Base-by-base conservation (phyloP, 192 early-diverging fungal species). In the Chytriomyces sp. region DNA sequence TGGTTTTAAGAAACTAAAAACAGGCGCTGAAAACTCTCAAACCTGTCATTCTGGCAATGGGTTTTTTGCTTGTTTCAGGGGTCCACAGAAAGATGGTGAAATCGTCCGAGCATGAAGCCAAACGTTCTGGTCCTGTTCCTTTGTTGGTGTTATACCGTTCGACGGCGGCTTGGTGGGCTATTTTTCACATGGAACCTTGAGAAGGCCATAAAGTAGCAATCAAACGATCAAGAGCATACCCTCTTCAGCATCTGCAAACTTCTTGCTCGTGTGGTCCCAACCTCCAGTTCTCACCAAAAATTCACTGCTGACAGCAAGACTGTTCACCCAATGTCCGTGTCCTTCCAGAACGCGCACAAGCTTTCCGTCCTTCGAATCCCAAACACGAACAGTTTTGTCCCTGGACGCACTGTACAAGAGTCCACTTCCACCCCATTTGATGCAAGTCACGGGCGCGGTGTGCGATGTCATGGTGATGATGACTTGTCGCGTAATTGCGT, bases 31-130 rank as follows among this genome's bases (percentile, higher is more conserved):
- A 13, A 24, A 11, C 10, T 57, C n/a, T 57, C 67, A 8, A 24
- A 72, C 72, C 74, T 7, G 68, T 78, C 69, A 78, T 70, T 45
- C 77, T 44, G 7, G 68, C 68, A 6, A 94, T 77, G 0, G 94
- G 87, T 82, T 98, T 97, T 78, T 92, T 95, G 78, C 86, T 63
- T 18, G 44, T 64, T 5, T 62, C 75, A 24, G 94, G 94, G 65
- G 96, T 94, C 97, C 97, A 99, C 74, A 98, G 84, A 76, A 94
- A 95, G 88, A 99, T 93, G 76, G 97, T 99, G 74, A 95, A 97
- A 85, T 99, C 97, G 82, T 98, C 96, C 16, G 95, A 97, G 20
- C 96, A 94, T 5, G 94, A 95, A 6, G 95, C 94, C 13, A 99
- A 82, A 24, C 94, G 82, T 78, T 96, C 97, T 16, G 89, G 86